A percentile compares a stretch with the other conserved stretches of the same genome.
phyloP scores from a whole-genome alignment of 1,139 yeast species.

The Spathaspora sp. region DNA sequence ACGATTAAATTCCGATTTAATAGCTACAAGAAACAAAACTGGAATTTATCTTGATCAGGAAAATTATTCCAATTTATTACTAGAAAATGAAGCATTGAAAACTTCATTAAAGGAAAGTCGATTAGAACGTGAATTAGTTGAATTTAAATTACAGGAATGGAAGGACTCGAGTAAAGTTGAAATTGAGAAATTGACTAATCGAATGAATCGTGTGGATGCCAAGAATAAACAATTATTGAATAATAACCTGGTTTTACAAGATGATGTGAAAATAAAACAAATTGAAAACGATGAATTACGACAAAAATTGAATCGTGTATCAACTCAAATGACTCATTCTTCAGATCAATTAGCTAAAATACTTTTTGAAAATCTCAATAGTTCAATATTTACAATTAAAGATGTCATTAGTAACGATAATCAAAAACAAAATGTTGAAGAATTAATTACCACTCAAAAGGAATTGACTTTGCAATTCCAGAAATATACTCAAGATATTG shows the following conservation, averaged over 20 bases:
- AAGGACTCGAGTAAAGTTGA: conserved; percentile 10
- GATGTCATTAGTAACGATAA: conserved; percentile 4
- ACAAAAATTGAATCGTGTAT: conserved; percentile 8
- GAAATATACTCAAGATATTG: conserved; percentile 7
- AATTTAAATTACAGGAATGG: conserved; percentile 13
- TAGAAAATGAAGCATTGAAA: conserved; percentile 27
- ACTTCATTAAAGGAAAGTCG: conserved; percentile 24
- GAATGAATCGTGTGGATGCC: conserved; percentile 7
- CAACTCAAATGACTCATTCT: conserved; percentile 10
- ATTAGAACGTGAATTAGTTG: conserved; percentile 14
- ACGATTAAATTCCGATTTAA: conserved; percentile 54
- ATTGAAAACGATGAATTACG: conserved; percentile 3
- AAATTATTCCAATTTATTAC: conserved; percentile 52
- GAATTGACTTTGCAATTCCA: conserved; percentile 6
- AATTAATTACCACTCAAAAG: conserved; percentile 6
- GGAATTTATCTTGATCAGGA: conserved; percentile 63
- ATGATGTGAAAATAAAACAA: conserved; percentile 5
- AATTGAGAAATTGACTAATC: conserved; percentile 8
- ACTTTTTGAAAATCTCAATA: conserved; percentile 10
- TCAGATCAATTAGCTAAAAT: conserved; percentile 9
- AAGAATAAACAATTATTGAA: conserved; percentile 3
- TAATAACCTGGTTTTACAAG: not conserved
- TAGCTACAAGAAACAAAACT: conserved; percentile 60
- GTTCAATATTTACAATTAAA: conserved; percentile 8
- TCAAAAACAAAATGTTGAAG: not conserved